A percentile compares a stretch with the other conserved stretches of the same genome.
Evolutionary conservation across 1,284 basidiomycete species (phyloP).

Genomic region (Cerioporus squamosus): DNA sequence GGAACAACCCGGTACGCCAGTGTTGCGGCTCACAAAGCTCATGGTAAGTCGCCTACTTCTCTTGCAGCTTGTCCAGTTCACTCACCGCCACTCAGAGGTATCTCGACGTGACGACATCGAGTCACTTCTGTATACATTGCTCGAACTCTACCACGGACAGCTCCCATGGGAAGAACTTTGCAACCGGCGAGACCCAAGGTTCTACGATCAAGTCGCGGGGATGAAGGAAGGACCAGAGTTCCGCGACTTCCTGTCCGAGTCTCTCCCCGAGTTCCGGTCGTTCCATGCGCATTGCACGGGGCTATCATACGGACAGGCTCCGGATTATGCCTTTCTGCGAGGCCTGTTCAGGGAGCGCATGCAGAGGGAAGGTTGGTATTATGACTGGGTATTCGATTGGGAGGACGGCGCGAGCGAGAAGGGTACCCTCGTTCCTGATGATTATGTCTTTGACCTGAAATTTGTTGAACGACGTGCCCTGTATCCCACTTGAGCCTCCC

Average conservation of each 20-base stretch:
- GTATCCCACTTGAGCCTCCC: no score
- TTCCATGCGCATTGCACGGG: constrained; percentile 18
- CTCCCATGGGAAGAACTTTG: constrained; percentile 18
- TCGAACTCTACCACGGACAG: constrained; percentile 21
- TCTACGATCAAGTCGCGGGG: neutral
- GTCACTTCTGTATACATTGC: constrained; percentile 15
- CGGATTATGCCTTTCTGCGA: neutral
- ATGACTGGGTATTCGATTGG: constrained; percentile 17
- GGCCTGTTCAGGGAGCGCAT: constrained; percentile 12
- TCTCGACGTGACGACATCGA: constrained; percentile 27
- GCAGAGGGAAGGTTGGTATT: constrained; percentile 9
- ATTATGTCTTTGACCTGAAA: constrained; percentile 5
- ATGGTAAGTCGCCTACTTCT: constrained; percentile 6
- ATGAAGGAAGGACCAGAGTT: constrained; percentile 20
- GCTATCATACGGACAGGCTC: constrained; percentile 18
- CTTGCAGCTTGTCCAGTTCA: no score
- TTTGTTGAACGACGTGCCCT: neutral
- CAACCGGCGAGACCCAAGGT: neutral
- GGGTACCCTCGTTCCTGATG: constrained; percentile 11
- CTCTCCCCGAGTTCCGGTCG: constrained; percentile 8
- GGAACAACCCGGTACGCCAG: constrained; percentile 19
- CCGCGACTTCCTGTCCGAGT: constrained; percentile 8
- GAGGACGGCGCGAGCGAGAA: neutral
- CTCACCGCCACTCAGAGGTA: constrained; percentile 12
- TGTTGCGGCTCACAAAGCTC: constrained; percentile 8